A percentile compares a stretch with the other conserved stretches of the same genome.
phyloP scores from a whole-genome alignment of 169 alveolate genomes.

The Cryptosporidium meleagridis region DNA sequence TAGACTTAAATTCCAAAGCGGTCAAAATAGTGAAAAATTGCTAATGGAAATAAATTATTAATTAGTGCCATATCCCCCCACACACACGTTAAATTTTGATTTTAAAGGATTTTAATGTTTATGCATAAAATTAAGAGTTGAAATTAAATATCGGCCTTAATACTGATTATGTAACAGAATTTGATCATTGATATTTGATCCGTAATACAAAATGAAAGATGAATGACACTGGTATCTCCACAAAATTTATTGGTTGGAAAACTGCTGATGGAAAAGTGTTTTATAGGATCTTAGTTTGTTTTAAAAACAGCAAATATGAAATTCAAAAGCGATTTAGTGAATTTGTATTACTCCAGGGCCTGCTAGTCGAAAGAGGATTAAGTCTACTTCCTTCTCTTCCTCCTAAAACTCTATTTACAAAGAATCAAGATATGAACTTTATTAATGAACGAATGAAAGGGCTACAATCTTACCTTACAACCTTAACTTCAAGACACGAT shows the following conservation, averaged over 20 bases:
- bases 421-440: constrained; percentile 39
- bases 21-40: not conserved
- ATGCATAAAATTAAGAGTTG: not conserved
- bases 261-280: constrained; percentile 11
- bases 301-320: constrained; percentile 4
- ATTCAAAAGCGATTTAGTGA: constrained; percentile 63
- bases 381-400: constrained; percentile 58
- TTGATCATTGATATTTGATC: not conserved
- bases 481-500: constrained; percentile 22
- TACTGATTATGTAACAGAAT: not conserved
- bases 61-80: not conserved
- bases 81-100: not conserved
- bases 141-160: not conserved
- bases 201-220: constrained; percentile 10
- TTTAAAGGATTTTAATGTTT: not conserved
- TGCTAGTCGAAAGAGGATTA: constrained; percentile 44
- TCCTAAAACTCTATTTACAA: constrained; percentile 63
- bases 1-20: not conserved
- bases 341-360: constrained; percentile 37
- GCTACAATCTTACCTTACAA: constrained; percentile 35
- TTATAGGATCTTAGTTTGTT: constrained; percentile 23
- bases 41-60: not conserved
- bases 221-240: constrained; percentile 13
- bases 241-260: constrained; percentile 46
- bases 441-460: constrained; percentile 56